Base-by-base conservation (phyloP, 345 rosid species). In the Ceriops zippeliana region DNA sequence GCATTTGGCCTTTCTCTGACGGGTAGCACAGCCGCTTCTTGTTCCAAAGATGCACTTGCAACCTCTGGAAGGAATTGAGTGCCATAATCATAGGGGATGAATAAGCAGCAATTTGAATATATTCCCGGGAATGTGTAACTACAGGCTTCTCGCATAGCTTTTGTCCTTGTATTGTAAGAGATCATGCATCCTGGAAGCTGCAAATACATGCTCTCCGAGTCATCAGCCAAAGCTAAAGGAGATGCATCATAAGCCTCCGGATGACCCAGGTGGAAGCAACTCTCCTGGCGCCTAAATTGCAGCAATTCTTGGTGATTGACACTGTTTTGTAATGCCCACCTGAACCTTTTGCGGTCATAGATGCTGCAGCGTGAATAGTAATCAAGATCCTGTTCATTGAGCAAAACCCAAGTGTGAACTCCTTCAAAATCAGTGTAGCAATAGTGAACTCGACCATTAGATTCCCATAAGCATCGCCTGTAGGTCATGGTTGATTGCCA, bases 351-450 rank as follows among this genome's bases (percentile, higher is more conserved):
- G 15, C 58, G 42, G 27, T 73, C 72, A 26, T 73, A 69, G 72
- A 47, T 7, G 31, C 34, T 56, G 10, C 5, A 2, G 20, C 8
- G 7, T 1, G 7, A 72, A 34, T 63, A 51, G n/a, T 19, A 20
- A 27, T 66, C 35, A 27, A 61, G 71, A 35, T 78, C 81, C 8
- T 47, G 17, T 15, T 65, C 30, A 13, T 61, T 56, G 62, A 78
- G 72, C n/a, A 78, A 72, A 35, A 28, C 22, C 81, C 72, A 65
- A 19, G 62, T 51, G 0, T 78, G 75, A 78, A 78, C 37, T 7
- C 77, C 75, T 4, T 66, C 67, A 31, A 8, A 6, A 56, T 73
- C 80, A 27, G 64, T 7, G 28, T 78, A 70, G 37, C 64, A 22
- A 46, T 61, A 70, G 19, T 57, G 65, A 32, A 78, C 49, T 56